A percentile compares a stretch with the other conserved stretches of the same genome.
Conservation (phyloP, 345 rosid species). For the Eucalyptus tenuipes region DNA sequence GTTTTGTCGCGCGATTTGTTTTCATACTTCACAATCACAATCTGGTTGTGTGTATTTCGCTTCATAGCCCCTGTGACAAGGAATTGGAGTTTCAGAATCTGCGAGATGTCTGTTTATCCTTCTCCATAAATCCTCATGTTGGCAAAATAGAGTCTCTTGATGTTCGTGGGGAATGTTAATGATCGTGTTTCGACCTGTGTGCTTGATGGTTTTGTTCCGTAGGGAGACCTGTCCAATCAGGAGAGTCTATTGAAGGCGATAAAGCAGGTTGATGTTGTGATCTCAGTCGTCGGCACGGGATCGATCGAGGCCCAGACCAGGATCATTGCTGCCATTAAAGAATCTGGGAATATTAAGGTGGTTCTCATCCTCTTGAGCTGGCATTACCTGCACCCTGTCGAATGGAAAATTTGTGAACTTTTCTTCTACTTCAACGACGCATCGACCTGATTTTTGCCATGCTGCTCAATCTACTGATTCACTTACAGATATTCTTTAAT, state of each 20-base stretch:
- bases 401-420: background rate
- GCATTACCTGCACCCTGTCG: background rate
- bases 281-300: background rate
- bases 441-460: background rate
- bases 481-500: background rate
- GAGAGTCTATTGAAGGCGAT: background rate
- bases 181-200: background rate
- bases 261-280: constrained; percentile 1
- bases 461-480: background rate
- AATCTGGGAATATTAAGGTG: background rate
- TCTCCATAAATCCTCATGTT: background rate
- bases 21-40: background rate
- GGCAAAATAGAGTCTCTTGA: background rate
- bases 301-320: background rate
- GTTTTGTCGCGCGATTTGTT: background rate
- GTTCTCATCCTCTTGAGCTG: background rate
- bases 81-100: background rate
- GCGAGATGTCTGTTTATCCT: background rate
- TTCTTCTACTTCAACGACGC: background rate
- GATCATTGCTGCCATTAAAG: constrained; percentile 3
- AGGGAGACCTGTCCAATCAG: background rate
- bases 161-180: background rate
- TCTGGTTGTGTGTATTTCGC: background rate
- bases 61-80: background rate
- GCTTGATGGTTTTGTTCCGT: background rate